Conservation (phyloP, 1,139 yeast species). For the Casaregolazyma lundiana region DNA sequence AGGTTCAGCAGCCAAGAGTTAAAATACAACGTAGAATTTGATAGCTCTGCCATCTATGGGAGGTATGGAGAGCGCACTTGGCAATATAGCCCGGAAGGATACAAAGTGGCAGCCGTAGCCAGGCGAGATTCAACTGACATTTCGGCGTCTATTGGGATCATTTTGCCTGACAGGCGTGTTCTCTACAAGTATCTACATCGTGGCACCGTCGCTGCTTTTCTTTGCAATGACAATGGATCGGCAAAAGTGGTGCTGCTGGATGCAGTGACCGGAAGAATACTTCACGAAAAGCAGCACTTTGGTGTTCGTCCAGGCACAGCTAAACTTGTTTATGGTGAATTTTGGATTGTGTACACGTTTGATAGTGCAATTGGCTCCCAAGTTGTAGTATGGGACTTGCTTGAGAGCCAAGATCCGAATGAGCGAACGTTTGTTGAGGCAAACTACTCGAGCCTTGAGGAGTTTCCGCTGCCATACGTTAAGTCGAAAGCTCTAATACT, state of each 20-base stretch:
- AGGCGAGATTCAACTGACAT: slow-evolving; percentile 41
- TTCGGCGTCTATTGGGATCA: slow-evolving; percentile 64
- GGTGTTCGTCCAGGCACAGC: slow-evolving; percentile 36
- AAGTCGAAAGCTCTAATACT: slow-evolving; percentile 54
- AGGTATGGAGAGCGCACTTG: slow-evolving; percentile 1
- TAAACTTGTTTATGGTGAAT: slow-evolving; percentile 65
- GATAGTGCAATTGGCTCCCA: slow-evolving; percentile 53
- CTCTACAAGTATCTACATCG: slow-evolving; percentile 82
- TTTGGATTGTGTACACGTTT: slow-evolving; percentile 75
- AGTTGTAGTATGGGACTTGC: slow-evolving; percentile 71
- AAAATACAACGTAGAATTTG: slow-evolving; percentile 2
- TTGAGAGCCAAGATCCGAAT: slow-evolving; percentile 56
- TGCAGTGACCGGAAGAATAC: slow-evolving; percentile 60
- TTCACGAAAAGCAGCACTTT: slow-evolving; percentile 45
- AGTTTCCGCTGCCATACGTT: slow-evolving; percentile 42
- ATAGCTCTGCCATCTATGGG: background rate
- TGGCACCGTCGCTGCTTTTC: slow-evolving; percentile 47
- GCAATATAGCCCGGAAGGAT: slow-evolving; percentile 25
- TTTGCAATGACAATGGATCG: slow-evolving; percentile 27
- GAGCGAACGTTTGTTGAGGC: slow-evolving; percentile 31
- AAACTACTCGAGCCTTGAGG: slow-evolving; percentile 38
- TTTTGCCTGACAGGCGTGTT: slow-evolving; percentile 67
- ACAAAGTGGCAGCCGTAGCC: slow-evolving; percentile 38
- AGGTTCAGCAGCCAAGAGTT: background rate
- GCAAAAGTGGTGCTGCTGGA: slow-evolving; percentile 52